Percentiles rank a stretch among this genome's conserved stretches.
Evolutionary conservation across 495 filamentous ascomycete species (phyloP).

Genomic region (Hypoxylon fuscum): DNA sequence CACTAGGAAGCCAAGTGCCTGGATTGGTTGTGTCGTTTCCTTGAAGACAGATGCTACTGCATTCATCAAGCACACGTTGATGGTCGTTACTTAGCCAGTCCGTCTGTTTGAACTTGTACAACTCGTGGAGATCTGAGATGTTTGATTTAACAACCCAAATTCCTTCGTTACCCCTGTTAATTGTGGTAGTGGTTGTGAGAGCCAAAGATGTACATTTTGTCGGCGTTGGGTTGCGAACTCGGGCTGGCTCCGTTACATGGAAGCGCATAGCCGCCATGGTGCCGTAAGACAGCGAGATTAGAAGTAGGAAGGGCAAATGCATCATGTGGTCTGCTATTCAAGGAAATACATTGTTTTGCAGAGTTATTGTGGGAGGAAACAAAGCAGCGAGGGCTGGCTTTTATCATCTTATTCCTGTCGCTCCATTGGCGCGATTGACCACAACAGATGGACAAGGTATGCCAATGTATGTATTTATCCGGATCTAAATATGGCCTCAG

Average conservation of each 20-base stretch:
- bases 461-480: slow-evolving; percentile 22
- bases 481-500: no score
- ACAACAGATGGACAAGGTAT: slow-evolving; percentile 15
- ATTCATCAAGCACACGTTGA: slow-evolving; percentile 29
- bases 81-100: slow-evolving; percentile 38
- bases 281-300: slow-evolving; percentile 21
- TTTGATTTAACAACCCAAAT: slow-evolving; percentile 35
- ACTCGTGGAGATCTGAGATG: slow-evolving; percentile 21
- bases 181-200: slow-evolving; percentile 30
- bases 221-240: slow-evolving; percentile 26
- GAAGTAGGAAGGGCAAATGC: slow-evolving; percentile 12
- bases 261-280: slow-evolving; percentile 22
- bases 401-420: slow-evolving; percentile 19
- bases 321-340: slow-evolving; percentile 1
- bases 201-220: slow-evolving; percentile 31
- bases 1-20: slow-evolving; percentile 33
- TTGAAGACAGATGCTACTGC: slow-evolving; percentile 25
- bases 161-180: slow-evolving; percentile 33
- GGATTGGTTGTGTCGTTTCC: slow-evolving; percentile 34
- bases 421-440: slow-evolving; percentile 25
- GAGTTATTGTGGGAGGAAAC: neutral
- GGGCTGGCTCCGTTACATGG: slow-evolving; percentile 31
- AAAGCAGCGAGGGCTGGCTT: slow-evolving; percentile 15
- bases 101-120: slow-evolving; percentile 27
- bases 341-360: neutral